A percentile compares a stretch with the other conserved stretches of the same genome.
Evolutionary conservation across 2,329 filamentous ascomycete species (phyloP).

Genomic region (Verticillium klebahnii): DNA sequence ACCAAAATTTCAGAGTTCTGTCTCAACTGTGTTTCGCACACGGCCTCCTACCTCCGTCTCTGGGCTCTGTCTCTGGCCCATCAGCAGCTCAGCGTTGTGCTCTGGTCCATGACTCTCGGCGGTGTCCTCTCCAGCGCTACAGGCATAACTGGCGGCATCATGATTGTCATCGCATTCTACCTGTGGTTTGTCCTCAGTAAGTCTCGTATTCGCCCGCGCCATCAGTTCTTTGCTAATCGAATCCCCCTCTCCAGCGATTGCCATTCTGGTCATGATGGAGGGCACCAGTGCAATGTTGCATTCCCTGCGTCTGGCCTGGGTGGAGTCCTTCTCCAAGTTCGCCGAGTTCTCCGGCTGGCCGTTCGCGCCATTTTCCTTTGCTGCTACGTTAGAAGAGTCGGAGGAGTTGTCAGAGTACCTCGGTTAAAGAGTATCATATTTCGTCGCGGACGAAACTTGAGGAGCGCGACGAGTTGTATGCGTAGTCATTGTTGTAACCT

Average conservation of each 20-base stretch:
- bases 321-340: conserved; percentile 97
- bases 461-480: conserved; percentile 4
- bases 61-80: conserved; percentile 97
- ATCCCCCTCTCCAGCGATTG: conserved; percentile 27
- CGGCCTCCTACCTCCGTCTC: conserved; percentile 94
- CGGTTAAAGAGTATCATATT: conserved; percentile 26
- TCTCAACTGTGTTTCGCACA: conserved; percentile 97
- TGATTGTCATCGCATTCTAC: conserved; percentile 77
- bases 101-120: conserved; percentile 93
- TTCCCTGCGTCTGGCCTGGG: conserved; percentile 87
- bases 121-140: conserved; percentile 62
- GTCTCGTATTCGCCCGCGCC: conserved; percentile 9
- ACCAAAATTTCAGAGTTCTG: conserved; percentile 71
- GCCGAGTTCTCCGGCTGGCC: conserved; percentile 86
- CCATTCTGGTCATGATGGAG: conserved; percentile 87
- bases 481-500: conserved; percentile 11
- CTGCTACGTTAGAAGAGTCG: conserved; percentile 78
- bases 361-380: conserved; percentile 87
- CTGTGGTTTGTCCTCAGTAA: conserved; percentile 82
- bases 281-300: conserved; percentile 95
- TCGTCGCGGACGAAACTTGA: background rate
- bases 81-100: conserved; percentile 92
- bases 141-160: conserved; percentile 67
- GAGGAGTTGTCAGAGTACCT: conserved; percentile 54
- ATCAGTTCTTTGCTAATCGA: conserved; percentile 1